Base-by-base conservation (phyloP, 176 grass and related monocot species). In the Zea luxurians region DNA sequence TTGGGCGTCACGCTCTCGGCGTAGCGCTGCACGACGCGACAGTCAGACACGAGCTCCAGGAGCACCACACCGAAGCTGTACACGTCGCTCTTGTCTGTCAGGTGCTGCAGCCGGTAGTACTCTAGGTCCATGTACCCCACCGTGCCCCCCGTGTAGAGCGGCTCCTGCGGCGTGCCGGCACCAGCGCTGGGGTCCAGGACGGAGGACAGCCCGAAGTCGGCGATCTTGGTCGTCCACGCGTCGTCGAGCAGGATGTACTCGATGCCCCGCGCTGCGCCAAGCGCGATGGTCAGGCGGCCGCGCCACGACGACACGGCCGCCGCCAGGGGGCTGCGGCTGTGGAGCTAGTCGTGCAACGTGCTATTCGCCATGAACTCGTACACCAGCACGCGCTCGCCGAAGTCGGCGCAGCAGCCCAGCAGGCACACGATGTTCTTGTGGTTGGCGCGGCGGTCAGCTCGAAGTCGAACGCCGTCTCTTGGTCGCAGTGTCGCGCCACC, bases 121-220 rank as follows among this genome's bases (percentile, higher is more conserved):
- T 97, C 91, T 10, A 91, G 94, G 81, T 97, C 94, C 91, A 97
- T 97, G 86, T 97, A 97, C 38, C 94, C 94, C 50, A 97, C 89
- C 71, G 94, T 97, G 38, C 94, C 94, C 7, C 88, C 94, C 1
- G 86, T 89, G 77, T 81, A 90, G 10, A 86, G 21, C 45, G 63
- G 68, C 84, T 47, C 40, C 67, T 58, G 38, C 61, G 11, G 7
- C 50, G 53, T 48, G 64, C 13, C 80, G 40, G 11, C 49, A 37
- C 21, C 67, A 48, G 80, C 20, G 73, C 10, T 27, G 68, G 55
- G 45, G 27, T 83, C 76, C 0, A 88, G 71, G 0, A 93, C 53
- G 13, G 90, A 85, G 37, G 91, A 98, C 1, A 98, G 77, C 1
- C 95, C 91, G 82, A 98, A 98, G 84, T 98, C 95, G 61, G 91